These are phyloP conservation scores for Neonectria ditissima DNA, from an alignment of 2,329 filamentous ascomycete species.

Conservation along the genomic window DNA sequence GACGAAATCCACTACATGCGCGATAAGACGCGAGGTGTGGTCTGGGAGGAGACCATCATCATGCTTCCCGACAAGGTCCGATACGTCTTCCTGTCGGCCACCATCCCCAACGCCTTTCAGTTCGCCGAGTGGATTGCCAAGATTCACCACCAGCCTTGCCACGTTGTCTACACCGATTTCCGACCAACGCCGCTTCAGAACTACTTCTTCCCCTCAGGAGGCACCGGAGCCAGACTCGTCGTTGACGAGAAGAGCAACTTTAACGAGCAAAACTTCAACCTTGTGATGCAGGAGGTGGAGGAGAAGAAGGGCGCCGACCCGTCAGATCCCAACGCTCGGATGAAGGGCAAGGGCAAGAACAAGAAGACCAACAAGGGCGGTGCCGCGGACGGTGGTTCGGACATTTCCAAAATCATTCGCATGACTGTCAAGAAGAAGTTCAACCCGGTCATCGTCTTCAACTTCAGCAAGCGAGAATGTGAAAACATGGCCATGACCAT, in stretches of 20 bases:
- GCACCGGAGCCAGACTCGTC: slow-evolving; percentile 91
- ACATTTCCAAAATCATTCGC: slow-evolving; percentile 97
- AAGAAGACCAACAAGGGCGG: slow-evolving; percentile 93
- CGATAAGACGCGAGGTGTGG: slow-evolving; percentile 92
- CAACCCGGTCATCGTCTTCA: slow-evolving; percentile 99
- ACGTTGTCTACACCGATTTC: slow-evolving; percentile 99
- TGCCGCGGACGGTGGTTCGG: slow-evolving; percentile 76
- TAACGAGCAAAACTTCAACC: slow-evolving; percentile 96
- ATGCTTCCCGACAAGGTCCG: slow-evolving; percentile 97
- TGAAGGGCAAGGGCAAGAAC: slow-evolving; percentile 89
- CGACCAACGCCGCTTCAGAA: slow-evolving; percentile 95
- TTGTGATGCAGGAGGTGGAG: slow-evolving; percentile 90
- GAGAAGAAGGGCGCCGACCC: slow-evolving; percentile 89
- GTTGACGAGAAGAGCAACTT: slow-evolving; percentile 98
- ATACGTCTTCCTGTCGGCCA: slow-evolving; percentile 98
- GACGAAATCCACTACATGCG: slow-evolving; percentile 99
- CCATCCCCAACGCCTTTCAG: slow-evolving; percentile 98
- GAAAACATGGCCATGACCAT: slow-evolving; percentile 91
- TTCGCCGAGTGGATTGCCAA: slow-evolving; percentile 99
- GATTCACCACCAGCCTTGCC: slow-evolving; percentile 96
- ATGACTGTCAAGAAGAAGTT: slow-evolving; percentile 99
- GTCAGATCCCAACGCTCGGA: slow-evolving; percentile 80
- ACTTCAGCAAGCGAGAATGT: slow-evolving; percentile 98
- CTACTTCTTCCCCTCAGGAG: slow-evolving; percentile 95
- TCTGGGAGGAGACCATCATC: slow-evolving; percentile 99